These are phyloP conservation scores for Calocybe indica DNA, from an alignment of 768 basidiomycete genomes.

Conservation along the genomic window DNA sequence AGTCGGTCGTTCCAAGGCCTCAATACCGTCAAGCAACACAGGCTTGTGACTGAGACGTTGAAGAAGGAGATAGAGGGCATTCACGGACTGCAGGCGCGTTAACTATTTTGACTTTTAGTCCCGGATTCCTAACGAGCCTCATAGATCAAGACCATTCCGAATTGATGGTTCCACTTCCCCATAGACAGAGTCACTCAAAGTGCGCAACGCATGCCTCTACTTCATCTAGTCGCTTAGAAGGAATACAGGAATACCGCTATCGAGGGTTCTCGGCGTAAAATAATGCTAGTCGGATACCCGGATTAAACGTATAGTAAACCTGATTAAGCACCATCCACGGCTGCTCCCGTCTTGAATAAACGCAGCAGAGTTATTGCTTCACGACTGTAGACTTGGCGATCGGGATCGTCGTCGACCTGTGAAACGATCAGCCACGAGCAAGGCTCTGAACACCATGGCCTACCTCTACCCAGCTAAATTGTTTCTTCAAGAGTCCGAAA, in stretches of 20 bases:
- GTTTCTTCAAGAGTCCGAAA: slow-evolving; percentile 72
- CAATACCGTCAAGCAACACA: slow-evolving; percentile 88
- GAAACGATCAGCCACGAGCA: not conserved
- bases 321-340: too few species aligned
- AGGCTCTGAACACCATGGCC: slow-evolving; percentile 3
- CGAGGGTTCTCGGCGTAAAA: not conserved
- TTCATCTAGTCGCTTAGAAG: not conserved
- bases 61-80: slow-evolving; percentile 88
- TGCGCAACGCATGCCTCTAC: not conserved
- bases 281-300: not conserved
- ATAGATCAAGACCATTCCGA: slow-evolving; percentile 21
- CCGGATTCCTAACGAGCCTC: not conserved
- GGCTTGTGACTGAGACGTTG: slow-evolving; percentile 77
- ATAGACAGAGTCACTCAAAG: not conserved
- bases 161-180: slow-evolving; percentile 7
- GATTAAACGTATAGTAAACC: too few species aligned
- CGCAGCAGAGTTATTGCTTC: slow-evolving; percentile 63
- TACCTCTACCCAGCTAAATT: slow-evolving; percentile 71
- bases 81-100: slow-evolving; percentile 86
- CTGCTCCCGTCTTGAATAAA: slow-evolving; percentile 25
- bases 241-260: not conserved
- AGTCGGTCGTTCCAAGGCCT: slow-evolving; percentile 84
- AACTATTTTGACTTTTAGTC: not conserved
- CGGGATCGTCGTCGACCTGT: slow-evolving; percentile 62
- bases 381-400: slow-evolving; percentile 47